phyloP scores from a whole-genome alignment of 345 rosid species.

The Trapa bicornis region DNA sequence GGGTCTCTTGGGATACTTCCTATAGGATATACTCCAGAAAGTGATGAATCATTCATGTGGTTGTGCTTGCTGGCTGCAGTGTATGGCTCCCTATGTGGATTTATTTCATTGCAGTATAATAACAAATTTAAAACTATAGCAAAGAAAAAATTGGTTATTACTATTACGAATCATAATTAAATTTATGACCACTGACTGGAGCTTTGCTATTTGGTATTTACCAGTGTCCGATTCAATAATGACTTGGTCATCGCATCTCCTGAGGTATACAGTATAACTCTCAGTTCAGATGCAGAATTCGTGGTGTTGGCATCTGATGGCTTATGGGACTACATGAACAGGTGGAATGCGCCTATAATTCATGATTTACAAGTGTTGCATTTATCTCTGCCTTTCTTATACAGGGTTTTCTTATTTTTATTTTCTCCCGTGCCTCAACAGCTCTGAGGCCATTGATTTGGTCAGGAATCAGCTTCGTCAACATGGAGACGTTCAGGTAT shows the following conservation, averaged over 20 bases:
- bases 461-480: conserved; percentile 67
- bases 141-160: background rate
- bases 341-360: conserved; percentile 22
- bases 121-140: background rate
- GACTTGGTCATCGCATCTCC: conserved; percentile 78
- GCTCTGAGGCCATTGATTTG: conserved; percentile 61
- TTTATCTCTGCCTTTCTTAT: background rate
- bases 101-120: background rate
- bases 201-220: conserved; percentile 5
- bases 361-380: background rate
- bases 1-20: background rate
- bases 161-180: background rate
- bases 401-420: background rate
- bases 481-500: conserved; percentile 94
- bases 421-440: conserved; percentile 15
- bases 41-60: background rate
- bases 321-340: conserved; percentile 86
- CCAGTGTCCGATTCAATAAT: conserved; percentile 52
- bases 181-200: background rate
- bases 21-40: background rate
- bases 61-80: background rate
- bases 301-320: conserved; percentile 84
- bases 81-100: background rate
- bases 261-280: conserved; percentile 50
- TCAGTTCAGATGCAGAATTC: conserved; percentile 72